Percentiles rank a stretch among this genome's conserved stretches.
Conservation (phyloP, 2,329 filamentous ascomycete species). For the Septoria linicola region DNA sequence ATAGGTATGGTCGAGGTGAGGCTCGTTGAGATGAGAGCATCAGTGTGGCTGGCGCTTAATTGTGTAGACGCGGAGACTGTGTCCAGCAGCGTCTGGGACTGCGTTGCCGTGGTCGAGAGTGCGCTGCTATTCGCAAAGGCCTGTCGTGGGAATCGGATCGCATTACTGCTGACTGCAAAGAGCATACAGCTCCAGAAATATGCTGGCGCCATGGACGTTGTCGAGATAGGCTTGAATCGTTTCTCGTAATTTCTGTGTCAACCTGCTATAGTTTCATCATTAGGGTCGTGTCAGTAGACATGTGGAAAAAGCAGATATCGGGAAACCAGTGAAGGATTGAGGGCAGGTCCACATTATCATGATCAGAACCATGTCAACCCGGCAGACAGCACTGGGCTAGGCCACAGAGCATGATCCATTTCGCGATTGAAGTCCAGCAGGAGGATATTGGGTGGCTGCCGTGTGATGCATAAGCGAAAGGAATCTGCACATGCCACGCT, state of each 20-base stretch:
- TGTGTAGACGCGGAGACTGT: neutral
- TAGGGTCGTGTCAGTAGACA: no score
- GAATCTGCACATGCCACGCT: neutral
- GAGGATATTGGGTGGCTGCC: neutral
- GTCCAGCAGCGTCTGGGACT: neutral
- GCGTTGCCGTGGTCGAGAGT: neutral
- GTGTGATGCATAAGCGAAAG: slow-evolving; percentile 1
- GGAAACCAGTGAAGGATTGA: no score
- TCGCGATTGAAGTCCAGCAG: neutral
- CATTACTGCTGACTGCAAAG: neutral
- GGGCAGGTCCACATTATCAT: no score
- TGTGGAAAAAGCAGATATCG: no score
- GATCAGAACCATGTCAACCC: no score
- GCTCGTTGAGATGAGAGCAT: neutral
- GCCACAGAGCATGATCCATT: neutral
- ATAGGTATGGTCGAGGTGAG: neutral
- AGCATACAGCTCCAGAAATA: neutral
- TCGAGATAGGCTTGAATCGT: neutral
- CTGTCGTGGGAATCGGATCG: neutral
- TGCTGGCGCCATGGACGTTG: neutral
- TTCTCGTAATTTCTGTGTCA: no score
- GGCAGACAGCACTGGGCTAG: no score
- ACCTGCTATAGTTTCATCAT: no score
- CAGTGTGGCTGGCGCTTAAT: neutral
- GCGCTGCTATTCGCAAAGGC: neutral